phyloP scores from a whole-genome alignment of 2,329 filamentous ascomycete species.

The Diplodia intermedia region DNA sequence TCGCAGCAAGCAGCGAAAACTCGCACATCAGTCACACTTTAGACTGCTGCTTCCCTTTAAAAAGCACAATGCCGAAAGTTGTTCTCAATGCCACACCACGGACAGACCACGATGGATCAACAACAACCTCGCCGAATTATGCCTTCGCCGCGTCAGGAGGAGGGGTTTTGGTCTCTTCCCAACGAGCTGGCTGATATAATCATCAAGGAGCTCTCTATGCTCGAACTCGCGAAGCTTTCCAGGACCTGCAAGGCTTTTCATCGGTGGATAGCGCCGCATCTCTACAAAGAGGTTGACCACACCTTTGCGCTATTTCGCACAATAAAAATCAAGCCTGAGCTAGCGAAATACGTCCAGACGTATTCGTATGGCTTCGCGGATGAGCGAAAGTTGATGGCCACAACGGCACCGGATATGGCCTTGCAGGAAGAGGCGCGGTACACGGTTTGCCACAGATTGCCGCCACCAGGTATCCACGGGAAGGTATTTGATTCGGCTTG shows the following conservation, averaged over 20 bases:
- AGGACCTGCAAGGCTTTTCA: not conserved
- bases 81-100: not conserved
- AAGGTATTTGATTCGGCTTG: too few relatives aligned
- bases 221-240: not conserved
- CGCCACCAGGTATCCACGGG: too few relatives aligned
- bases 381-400: not conserved
- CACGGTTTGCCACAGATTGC: too few relatives aligned
- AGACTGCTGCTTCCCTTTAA: too few relatives aligned
- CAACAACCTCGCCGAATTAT: not conserved
- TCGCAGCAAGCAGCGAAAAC: not conserved
- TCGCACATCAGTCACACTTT: not conserved
- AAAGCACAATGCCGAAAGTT: not conserved
- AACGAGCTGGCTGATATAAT: not conserved
- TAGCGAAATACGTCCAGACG: not conserved
- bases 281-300: not conserved
- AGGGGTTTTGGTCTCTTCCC: not conserved
- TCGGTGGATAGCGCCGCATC: not conserved
- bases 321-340: not conserved
- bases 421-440: not conserved
- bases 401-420: not conserved
- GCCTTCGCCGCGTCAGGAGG: not conserved
- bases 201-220: not conserved
- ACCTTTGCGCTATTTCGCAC: not conserved
- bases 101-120: not conserved
- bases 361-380: not conserved